Conservation (phyloP, 2,329 filamentous ascomycete species). For the Xylariaceae sp. region DNA sequence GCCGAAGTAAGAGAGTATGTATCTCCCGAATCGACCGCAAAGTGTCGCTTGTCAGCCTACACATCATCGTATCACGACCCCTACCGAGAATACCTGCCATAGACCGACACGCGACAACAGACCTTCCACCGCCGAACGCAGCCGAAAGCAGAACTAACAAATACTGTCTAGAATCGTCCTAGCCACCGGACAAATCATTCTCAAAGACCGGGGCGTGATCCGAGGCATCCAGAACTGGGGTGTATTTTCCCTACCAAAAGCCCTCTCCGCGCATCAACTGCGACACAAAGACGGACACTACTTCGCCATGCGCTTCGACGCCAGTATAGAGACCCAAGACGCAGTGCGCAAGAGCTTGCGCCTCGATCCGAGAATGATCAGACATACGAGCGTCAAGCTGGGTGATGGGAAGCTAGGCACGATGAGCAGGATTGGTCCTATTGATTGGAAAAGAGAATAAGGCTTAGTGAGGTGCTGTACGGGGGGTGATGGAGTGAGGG, state of each 20-base stretch:
- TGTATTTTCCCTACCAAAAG: slow-evolving; percentile 78
- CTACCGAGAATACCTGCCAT: neutral
- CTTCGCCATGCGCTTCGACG: slow-evolving; percentile 96
- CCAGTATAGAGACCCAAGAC: slow-evolving; percentile 67
- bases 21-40: neutral
- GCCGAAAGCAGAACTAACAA: neutral
- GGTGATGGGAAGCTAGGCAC: slow-evolving; percentile 59
- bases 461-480: neutral
- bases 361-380: slow-evolving; percentile 86
- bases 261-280: slow-evolving; percentile 75
- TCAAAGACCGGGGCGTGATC: slow-evolving; percentile 80
- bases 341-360: slow-evolving; percentile 70
- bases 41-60: too few relatives aligned
- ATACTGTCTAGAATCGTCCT: slow-evolving; percentile 68
- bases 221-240: slow-evolving; percentile 96
- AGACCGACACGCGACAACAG: too few relatives aligned
- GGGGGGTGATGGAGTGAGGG: neutral
- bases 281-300: slow-evolving; percentile 86
- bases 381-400: slow-evolving; percentile 81
- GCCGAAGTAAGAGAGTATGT: neutral
- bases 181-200: slow-evolving; percentile 76
- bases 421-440: slow-evolving; percentile 44
- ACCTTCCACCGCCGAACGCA: neutral
- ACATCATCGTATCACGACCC: neutral
- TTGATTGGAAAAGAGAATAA: slow-evolving; percentile 39